Conservation (phyloP, 306 rosid genomes). For the Cicer arietinum region DNA sequence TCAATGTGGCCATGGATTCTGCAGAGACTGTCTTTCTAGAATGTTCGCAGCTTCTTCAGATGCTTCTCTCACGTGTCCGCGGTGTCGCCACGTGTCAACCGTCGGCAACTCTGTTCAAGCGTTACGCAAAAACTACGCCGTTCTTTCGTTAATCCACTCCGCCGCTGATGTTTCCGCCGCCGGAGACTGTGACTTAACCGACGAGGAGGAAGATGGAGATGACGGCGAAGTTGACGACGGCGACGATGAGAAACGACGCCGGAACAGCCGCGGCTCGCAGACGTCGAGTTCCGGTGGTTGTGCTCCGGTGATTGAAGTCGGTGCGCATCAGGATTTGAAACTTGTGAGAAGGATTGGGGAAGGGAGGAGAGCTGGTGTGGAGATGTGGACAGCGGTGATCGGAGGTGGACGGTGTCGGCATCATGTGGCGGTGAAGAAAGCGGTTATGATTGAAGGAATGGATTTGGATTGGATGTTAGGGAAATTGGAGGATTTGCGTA, state of each 20-base stretch:
- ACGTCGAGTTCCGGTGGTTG: conserved; percentile 78
- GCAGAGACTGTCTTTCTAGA: conserved; percentile 82
- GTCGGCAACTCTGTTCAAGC: conserved; percentile 94
- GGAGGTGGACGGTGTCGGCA: conserved; percentile 75
- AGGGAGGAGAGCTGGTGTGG: conserved; percentile 75
- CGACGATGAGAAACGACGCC: conserved; percentile 52
- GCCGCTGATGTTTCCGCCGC: conserved; percentile 31
- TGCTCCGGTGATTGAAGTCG: conserved; percentile 90
- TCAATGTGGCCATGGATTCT: conserved; percentile 98
- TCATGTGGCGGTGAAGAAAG: conserved; percentile 85
- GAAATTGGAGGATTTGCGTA: conserved; percentile 79
- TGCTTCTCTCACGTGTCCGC: conserved; percentile 77
- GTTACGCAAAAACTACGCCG: conserved; percentile 86
- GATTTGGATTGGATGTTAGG: conserved; percentile 87
- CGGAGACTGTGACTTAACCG: conserved; percentile 64
- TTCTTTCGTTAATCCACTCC: conserved; percentile 78
- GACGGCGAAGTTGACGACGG: conserved; percentile 49
- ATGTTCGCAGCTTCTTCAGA: conserved; percentile 82
- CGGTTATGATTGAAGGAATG: conserved; percentile 60
- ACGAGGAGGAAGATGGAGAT: conserved; percentile 61
- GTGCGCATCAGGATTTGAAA: conserved; percentile 79
- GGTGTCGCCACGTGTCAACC: conserved; percentile 87
- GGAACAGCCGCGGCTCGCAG: conserved; percentile 65
- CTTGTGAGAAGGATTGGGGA: conserved; percentile 76
- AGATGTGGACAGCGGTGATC: conserved; percentile 86